Evolutionary conservation across 179 eudicot genomes (phyloP).

Genomic region (Silene coronaria): DNA sequence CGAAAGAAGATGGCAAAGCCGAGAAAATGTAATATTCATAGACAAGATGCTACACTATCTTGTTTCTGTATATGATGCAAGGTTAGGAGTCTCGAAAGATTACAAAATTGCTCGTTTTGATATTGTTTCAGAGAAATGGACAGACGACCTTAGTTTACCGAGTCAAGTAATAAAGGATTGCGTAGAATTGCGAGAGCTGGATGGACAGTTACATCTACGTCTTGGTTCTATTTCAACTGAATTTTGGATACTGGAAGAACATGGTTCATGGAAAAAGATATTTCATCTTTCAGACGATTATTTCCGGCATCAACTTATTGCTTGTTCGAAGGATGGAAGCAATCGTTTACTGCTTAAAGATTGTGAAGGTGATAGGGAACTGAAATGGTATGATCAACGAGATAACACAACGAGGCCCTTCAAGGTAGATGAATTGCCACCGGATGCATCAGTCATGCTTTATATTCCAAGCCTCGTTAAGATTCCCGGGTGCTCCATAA

Average conservation of each 20-base stretch:
- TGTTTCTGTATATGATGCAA: neutral
- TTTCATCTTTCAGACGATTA: neutral
- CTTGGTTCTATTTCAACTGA: accelerated
- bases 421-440: too few species aligned
- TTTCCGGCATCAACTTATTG: neutral
- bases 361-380: too few species aligned
- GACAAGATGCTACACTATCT: neutral
- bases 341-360: neutral
- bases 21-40: neutral
- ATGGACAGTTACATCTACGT: neutral
- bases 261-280: neutral
- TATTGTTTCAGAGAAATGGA: neutral
- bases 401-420: neutral
- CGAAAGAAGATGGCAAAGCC: too few species aligned
- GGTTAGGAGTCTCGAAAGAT: too few species aligned
- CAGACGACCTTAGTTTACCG: neutral
- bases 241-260: neutral
- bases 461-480: neutral
- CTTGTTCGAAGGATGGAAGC: neutral
- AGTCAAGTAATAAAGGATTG: too few species aligned
- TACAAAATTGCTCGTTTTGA: neutral
- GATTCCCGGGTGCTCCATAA: neutral
- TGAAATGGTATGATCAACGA: neutral
- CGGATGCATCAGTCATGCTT: neutral
- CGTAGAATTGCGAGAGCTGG: neutral